Base-by-base conservation (phyloP, 2,329 filamentous ascomycete genomes). In the Onygenales sp. region DNA sequence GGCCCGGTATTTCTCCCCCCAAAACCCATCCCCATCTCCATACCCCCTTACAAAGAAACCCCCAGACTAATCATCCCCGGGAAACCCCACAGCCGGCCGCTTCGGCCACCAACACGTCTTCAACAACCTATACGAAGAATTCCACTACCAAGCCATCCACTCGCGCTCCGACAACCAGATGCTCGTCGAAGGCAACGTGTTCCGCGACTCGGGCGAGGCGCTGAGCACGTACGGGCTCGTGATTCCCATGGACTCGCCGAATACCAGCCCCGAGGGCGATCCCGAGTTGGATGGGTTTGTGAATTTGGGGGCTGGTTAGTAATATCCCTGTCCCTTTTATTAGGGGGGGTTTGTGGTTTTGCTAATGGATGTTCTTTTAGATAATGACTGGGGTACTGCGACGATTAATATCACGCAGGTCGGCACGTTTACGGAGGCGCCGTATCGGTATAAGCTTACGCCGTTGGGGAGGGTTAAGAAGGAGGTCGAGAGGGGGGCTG, bases 211-310 rank as follows among this genome's bases (percentile, higher is more conserved):
- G 0, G 65, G 64, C 11, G 75, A 78, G 56, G 76, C 78, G 0
- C 61, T 80, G 27, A 77, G 72, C 58, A 79, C 78, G 0, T 79
- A 80, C 50, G 78, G 78, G 0, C 65, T 79, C 0, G 78, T 80
- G 1, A 76, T 81, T n/a, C 78, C 78, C 0, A 68, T 73, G 45
- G 78, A 80, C 55, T 76, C 73, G 43, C 78, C 78, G 0, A 81
- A 81, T 55, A 80, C 76, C 0, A 74, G 72, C 55, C 69, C 72
- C 1, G 77, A 76, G 9, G 78, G 78, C 1, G 78, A 81, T 47
- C 72, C 73, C 58, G 78, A 80, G 60, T 65, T 79, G 31, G 78
- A 80, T 57, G 78, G 78, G 0, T 81, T 69, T 60, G 77, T 75
- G 3, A 81, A 80, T 55, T 64, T 79, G 13, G 78, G 78, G 27